A percentile compares a stretch with the other conserved stretches of the same genome.
Evolutionary conservation across 768 basidiomycete genomes (phyloP).

Genomic region (Lanmaoa pseudosensibilis): DNA sequence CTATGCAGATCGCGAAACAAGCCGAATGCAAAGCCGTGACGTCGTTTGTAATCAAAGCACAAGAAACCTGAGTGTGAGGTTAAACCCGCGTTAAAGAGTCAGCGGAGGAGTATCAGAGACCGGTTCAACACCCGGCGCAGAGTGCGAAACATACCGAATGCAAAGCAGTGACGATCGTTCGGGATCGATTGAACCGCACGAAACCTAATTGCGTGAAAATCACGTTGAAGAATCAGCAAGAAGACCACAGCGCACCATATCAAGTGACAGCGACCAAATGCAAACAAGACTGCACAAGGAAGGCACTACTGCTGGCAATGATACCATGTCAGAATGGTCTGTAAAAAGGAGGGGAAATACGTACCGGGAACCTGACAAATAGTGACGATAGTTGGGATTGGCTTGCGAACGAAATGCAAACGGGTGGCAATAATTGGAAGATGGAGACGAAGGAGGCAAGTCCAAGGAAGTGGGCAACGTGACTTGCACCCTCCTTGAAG

Average conservation of each 20-base stretch:
- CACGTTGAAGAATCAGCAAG: not conserved
- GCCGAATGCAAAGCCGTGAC: no score
- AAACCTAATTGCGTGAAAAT: not conserved
- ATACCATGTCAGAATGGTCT: not conserved
- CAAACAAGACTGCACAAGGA: not conserved
- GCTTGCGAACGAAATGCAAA: constrained; percentile 3
- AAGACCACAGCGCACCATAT: not conserved
- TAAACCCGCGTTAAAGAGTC: no score
- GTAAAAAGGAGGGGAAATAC: not conserved
- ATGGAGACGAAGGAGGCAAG: not conserved
- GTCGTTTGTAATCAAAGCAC: no score
- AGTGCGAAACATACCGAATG: no score
- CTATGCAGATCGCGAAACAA: no score
- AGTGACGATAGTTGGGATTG: constrained; percentile 13
- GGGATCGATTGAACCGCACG: no score
- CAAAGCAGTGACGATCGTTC: no score
- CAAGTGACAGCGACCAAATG: not conserved
- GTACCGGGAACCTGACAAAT: no score
- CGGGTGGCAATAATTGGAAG: constrained; percentile 16
- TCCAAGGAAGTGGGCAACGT: not conserved
- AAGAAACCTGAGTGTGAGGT: no score
- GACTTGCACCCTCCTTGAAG: not conserved
- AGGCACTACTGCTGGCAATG: not conserved
- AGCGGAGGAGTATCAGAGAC: no score
- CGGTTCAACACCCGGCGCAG: no score